These are phyloP conservation scores for Apiotrichum akiyoshidainum DNA, from an alignment of 1,284 basidiomycete species.

Conservation along the genomic window DNA sequence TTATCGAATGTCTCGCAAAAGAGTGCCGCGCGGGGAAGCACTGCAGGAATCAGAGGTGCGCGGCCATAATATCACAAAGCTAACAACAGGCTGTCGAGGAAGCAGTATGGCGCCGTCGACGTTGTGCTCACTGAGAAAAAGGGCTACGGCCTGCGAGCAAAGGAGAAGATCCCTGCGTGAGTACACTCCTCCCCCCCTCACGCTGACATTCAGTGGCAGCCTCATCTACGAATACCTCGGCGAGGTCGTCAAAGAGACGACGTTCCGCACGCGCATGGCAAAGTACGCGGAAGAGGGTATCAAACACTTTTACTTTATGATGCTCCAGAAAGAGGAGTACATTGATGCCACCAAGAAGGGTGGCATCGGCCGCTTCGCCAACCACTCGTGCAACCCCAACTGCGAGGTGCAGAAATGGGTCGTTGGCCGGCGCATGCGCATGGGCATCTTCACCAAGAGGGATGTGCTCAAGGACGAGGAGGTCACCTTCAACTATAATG, in stretches of 20 bases:
- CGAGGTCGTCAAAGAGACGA: slow-evolving; percentile 83
- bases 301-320: slow-evolving; percentile 99
- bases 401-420: slow-evolving; percentile 99
- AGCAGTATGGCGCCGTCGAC: slow-evolving; percentile 80
- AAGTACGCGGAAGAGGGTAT: slow-evolving; percentile 91
- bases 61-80: slow-evolving; percentile 12
- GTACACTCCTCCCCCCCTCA: slow-evolving; percentile 30
- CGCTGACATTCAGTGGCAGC: slow-evolving; percentile 61
- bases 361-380: slow-evolving; percentile 93
- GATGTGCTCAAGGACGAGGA: slow-evolving; percentile 80
- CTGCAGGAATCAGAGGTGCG: slow-evolving; percentile 91
- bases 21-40: slow-evolving; percentile 79
- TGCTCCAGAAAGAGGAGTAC: slow-evolving; percentile 98
- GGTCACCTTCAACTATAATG: slow-evolving; percentile 99
- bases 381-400: slow-evolving; percentile 97
- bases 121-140: slow-evolving; percentile 94
- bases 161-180: slow-evolving; percentile 67
- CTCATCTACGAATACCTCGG: slow-evolving; percentile 99
- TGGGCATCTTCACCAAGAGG: slow-evolving; percentile 96
- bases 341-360: slow-evolving; percentile 98
- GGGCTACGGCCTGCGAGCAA: slow-evolving; percentile 85
- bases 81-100: slow-evolving; percentile 70
- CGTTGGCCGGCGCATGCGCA: slow-evolving; percentile 82
- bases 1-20: slow-evolving; percentile 86
- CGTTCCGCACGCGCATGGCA: slow-evolving; percentile 90